phyloP scores from a whole-genome alignment of 306 rosid genomes.

The Prunus persica region DNA sequence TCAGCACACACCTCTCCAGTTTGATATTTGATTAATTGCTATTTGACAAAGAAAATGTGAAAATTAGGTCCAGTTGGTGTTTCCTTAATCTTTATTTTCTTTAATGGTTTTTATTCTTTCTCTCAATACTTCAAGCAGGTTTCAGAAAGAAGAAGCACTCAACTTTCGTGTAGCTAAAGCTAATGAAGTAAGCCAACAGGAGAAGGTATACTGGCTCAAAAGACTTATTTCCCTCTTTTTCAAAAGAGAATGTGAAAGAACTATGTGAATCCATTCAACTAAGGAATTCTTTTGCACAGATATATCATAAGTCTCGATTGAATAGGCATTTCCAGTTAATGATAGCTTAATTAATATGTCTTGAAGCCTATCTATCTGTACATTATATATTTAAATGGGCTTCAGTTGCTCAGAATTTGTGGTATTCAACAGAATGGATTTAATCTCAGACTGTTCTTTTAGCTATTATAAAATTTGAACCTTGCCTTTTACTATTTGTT shows the following conservation, averaged over 20 bases:
- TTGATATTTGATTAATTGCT: background rate
- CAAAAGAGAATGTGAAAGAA: background rate
- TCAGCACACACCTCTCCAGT: background rate
- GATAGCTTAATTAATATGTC: background rate
- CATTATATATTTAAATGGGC: background rate
- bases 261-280: background rate
- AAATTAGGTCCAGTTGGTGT: background rate
- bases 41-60: background rate
- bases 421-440: background rate
- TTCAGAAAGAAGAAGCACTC: constrained; percentile 88
- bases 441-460: too few species aligned
- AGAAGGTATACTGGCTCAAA: constrained; percentile 61
- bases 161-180: constrained; percentile 63
- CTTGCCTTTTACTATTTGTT: too few species aligned
- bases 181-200: constrained; percentile 67
- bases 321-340: background rate
- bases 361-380: background rate
- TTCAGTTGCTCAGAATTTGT: background rate
- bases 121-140: constrained; percentile 35
- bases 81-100: background rate
- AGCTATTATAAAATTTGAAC: too few species aligned
- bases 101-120: background rate
- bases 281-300: background rate
- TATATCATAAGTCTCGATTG: background rate
- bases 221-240: constrained; percentile 12